Evolutionary conservation across 2,329 filamentous ascomycete genomes (phyloP).

Genomic region (Talaromyces atroroseus): DNA sequence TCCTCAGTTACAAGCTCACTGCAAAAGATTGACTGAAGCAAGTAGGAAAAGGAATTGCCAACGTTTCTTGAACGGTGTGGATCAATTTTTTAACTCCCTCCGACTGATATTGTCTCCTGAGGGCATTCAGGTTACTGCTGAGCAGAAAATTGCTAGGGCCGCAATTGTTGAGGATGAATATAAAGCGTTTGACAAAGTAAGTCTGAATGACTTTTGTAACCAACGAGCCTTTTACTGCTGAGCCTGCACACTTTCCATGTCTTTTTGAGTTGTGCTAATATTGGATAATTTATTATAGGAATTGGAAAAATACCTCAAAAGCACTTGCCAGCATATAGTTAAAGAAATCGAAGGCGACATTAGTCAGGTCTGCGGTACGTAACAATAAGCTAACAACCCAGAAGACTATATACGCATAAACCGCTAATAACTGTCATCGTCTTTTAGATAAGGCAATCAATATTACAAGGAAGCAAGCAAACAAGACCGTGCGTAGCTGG

Average conservation of each 20-base stretch:
- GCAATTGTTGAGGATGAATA: slow-evolving; percentile 1
- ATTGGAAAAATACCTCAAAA: not conserved
- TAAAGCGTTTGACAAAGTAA: slow-evolving; percentile 1
- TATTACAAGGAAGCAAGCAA: slow-evolving; percentile 22
- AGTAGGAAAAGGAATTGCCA: slow-evolving; percentile 42
- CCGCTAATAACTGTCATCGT: not conserved
- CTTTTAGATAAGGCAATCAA: slow-evolving; percentile 1
- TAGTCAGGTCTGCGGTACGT: slow-evolving; percentile 5
- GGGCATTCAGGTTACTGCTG: slow-evolving; percentile 8
- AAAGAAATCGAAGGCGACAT: slow-evolving; percentile 4
- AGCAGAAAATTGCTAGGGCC: slow-evolving; percentile 6
- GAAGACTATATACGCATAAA: not conserved
- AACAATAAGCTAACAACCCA: not conserved
- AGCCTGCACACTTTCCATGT: not conserved
- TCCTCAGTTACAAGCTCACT: slow-evolving; percentile 55
- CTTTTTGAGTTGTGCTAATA: not conserved
- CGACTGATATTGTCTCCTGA: slow-evolving; percentile 42
- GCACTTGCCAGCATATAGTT: not conserved
- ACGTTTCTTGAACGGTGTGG: slow-evolving; percentile 49
- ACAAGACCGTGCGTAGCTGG: slow-evolving; percentile 36
- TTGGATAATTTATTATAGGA: not conserved
- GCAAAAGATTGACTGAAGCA: slow-evolving; percentile 52
- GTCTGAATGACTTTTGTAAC: not conserved
- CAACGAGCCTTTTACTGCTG: not conserved
- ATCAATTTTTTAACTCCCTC: slow-evolving; percentile 50